Percentiles rank a stretch among this genome's conserved stretches.
Evolutionary conservation across 2,329 filamentous ascomycete genomes (phyloP).

Genomic region (Aspergillus vadensis): DNA sequence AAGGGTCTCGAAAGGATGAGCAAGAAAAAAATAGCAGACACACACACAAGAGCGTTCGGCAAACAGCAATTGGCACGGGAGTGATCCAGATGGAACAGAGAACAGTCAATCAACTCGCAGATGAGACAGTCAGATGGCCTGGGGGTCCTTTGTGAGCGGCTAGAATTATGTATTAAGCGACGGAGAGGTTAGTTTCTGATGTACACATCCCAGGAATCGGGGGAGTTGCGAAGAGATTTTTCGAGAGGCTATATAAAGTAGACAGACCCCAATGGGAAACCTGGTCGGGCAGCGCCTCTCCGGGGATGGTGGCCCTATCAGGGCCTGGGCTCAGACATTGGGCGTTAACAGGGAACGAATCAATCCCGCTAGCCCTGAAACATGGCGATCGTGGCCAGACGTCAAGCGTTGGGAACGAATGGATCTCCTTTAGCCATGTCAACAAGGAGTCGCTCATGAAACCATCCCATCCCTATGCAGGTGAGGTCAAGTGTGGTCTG

Average conservation of each 20-base stretch:
- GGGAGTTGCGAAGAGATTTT: constrained; percentile 5
- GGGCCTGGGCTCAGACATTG: constrained; percentile 22
- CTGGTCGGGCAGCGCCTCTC: constrained; percentile 27
- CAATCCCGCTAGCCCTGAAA: constrained; percentile 19
- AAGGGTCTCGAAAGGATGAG: constrained; percentile 4
- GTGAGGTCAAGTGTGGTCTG: constrained; percentile 2
- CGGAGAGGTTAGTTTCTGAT: constrained; percentile 19
- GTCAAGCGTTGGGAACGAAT: constrained; percentile 18
- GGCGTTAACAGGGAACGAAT: constrained; percentile 28
- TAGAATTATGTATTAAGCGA: constrained; percentile 18
- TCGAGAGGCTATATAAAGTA: constrained; percentile 20
- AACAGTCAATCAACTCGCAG: constrained; percentile 2
- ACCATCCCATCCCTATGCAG: constrained; percentile 10
- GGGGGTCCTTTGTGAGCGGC: constrained; percentile 2
- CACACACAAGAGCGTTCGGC: not conserved
- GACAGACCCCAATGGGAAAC: constrained; percentile 18
- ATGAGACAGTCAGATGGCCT: constrained; percentile 1
- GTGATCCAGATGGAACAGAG: not conserved
- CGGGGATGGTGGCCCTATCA: constrained; percentile 25
- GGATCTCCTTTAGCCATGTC: constrained; percentile 17
- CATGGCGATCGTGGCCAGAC: constrained; percentile 19
- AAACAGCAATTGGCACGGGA: constrained; percentile 12
- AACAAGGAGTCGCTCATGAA: constrained; percentile 16
- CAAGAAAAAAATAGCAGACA: constrained; percentile 7
- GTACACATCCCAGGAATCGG: constrained; percentile 10